Base-by-base conservation (phyloP, 2,329 filamentous ascomycete genomes). In the Remersonia thermophila region DNA sequence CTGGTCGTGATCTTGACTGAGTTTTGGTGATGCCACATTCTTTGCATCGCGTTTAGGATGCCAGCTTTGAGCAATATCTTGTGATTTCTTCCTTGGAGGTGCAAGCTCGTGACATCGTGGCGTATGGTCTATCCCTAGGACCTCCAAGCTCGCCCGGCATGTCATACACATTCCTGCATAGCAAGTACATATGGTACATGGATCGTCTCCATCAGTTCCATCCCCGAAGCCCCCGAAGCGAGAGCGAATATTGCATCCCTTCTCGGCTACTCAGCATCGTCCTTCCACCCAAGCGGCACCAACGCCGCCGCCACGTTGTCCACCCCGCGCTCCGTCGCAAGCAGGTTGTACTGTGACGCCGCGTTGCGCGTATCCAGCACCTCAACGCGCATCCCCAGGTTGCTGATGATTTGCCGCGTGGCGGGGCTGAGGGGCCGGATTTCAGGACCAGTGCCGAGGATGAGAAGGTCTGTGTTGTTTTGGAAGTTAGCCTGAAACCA, bases 351-450 rank as follows among this genome's bases (percentile, higher is more conserved):
- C 56, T 95, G 86, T 25, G 87, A 81, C 1, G 89, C 84, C 7
- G 91, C 91, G 59, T 96, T 96, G 44, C 85, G 69, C 23, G 91
- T 96, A 60, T 96, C 91, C 52, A 89, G 71, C 3, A 95, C 70
- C 52, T 98, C 91, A 4, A 96, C 68, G 39, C 84, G 69, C 48
- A 96, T 82, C 0, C 91, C 91, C 29, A 96, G 59, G 20, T 73
- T 70, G 43, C 79, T 80, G 38, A 98, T 75, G 48, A 77, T 68
- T 40, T 67, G 68, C 48, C 80, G 77, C 30, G 84, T 83, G 47
- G 76, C 69, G 1, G 83, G 82, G 38, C 81, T 83, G 7, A 96
- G 60, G 1, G 86, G 86, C 33, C 77, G 63, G 34, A 91, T 83
- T 14, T 71, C 68, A 14, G 73, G 73, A 1, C 91, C 91, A 3